Base-by-base conservation (phyloP, 1,284 basidiomycete species). In the Tilletia caries region DNA sequence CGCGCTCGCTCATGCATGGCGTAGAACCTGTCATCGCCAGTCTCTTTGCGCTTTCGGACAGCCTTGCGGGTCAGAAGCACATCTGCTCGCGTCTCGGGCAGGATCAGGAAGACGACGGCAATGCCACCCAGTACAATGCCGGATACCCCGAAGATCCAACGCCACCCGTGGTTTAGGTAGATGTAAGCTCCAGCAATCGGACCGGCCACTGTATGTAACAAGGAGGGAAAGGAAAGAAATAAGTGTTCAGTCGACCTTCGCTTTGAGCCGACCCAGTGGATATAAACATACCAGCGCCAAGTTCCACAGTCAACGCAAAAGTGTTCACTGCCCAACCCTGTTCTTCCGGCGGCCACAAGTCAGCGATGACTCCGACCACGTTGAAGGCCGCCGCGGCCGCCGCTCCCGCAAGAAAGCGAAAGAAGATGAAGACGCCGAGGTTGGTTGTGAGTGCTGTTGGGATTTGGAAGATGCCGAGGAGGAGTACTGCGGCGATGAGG, bases 1-100 rank as follows among this genome's bases (percentile, higher is more conserved):
- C 76, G 71, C 65, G 77, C 71, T 44, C 79, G 73, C 65, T 85
- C 84, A 70, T 84, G 83, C 65, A 79, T 74, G 12, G 81, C 80
- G 25, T 82, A 79, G 68, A 74, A 85, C 2, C 77, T 67, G 1
- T 76, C 33, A 66, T 85, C 84, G 18, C 82, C 79, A 1, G 80
- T 81, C 23, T 83, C 78, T 67, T 76, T 75, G 27, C 83, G 76
- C 54, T 83, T 66, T 70, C 75, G 70, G 43, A 72, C 71, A 10
- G 85, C 85, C 34, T 82, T 74, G 48, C 73, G 72, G 46, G 81
- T 78, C 23, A 86, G 78, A 10, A 85, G 70, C 27, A 79, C 73
- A 13, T 74, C 76, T 1, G 73, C 74, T 23, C 76, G 71, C 12
- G 80, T 83, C 58, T 83, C 81, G 3, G 78, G 77, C 23, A 74